Base-by-base conservation (phyloP, 139 green algal genomes). In the Tetradesmus obliquus region DNA sequence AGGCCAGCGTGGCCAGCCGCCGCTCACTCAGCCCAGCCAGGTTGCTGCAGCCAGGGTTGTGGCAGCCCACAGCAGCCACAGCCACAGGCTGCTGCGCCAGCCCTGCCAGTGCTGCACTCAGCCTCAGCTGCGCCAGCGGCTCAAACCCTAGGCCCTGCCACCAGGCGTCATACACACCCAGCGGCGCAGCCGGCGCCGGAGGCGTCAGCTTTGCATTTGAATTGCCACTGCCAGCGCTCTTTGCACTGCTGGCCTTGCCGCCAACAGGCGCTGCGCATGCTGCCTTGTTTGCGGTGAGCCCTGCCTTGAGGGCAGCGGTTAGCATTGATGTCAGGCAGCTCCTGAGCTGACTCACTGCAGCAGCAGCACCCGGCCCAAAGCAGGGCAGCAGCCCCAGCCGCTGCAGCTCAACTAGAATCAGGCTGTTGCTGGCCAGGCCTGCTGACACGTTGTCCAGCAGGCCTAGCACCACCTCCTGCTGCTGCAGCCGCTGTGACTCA, bases 1-100 rank as follows among this genome's bases (percentile, higher is more conserved):
- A 88, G 12, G 57, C 84, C 57, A 88, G 55, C 20, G 84, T 88
- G 45, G 57, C 72, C 19, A 88, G 8, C 20, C 72, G 57, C 8
- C 55, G 66, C n/a, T 88, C 84, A 79, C 84, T 79, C 15, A 79
- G 24, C 3, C 84, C 84, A 79, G 57, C 71, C 22, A 89, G 53
- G 85, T 89, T 89, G 55, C 24, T 20, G 72, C 85, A 89, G 15
- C 9, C 13, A 10, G 85, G 85, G 45, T 89, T 89, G 32, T 62
- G 32, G 66, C 85, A 89, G 45, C 85, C 66, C 24, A 89, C 66
- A 17, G n/a, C 57, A 24, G 84, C 55, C 20, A 71, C 6, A 5
- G 3, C 12, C 54, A 87, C 55, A 5, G 55, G 55, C 82, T 22
- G 24, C 24, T 19, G 24, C 10, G 71, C 45, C 55, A 89, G 10